Evolutionary conservation across 495 filamentous ascomycete species (phyloP), one percentile per base, ranked within the genome.

Genomic region (Collariella sp.): DNA sequence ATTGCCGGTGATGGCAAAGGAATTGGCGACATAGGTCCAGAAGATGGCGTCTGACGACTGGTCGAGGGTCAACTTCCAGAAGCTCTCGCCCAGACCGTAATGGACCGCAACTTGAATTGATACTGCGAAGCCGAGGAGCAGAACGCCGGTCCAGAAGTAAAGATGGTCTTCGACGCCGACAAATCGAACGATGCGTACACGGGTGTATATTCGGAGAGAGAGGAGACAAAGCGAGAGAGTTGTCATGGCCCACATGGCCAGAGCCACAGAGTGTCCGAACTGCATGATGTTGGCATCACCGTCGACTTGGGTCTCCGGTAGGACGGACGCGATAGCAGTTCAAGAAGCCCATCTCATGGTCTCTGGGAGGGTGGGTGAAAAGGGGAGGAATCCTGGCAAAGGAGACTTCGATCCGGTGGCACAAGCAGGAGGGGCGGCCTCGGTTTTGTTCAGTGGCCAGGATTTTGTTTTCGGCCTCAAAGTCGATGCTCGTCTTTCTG

Each of bases 11-110:
- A 72, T 65, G 45, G 67, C 68, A 46, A 72, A 71, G 13, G 62
- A 67, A 46, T 71, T 71, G 43, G 67, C 68, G 9, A 72, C 60
- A 33, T 70, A 70, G 3, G 62, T 66, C 70, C 70, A 72, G 29
- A 72, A 64, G 33, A 71, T 71, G 33, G 70, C 67, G 13, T 62
- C 40, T 5, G 69, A 66, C 11, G 59, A 59, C 22, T 70, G 51
- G 57, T 67, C 64, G 39, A 67, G 41, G 0, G 45, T 53, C 0
- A 72, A 62, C 1, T 45, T 33, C 69, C 67, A 70, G 24, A 69
- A 62, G 42, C 59, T 69, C 33, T 57, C 64, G 4, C 69, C 69
- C 15, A 72, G 42, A 13, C 35, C 35, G 11, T 38, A 58, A 26
- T 62, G 50, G 20, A 72, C 66, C 16, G 69, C 61, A 23, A 70